Evolutionary conservation across 1,284 basidiomycete genomes (phyloP).

Genomic region (Xanthoconium separans): DNA sequence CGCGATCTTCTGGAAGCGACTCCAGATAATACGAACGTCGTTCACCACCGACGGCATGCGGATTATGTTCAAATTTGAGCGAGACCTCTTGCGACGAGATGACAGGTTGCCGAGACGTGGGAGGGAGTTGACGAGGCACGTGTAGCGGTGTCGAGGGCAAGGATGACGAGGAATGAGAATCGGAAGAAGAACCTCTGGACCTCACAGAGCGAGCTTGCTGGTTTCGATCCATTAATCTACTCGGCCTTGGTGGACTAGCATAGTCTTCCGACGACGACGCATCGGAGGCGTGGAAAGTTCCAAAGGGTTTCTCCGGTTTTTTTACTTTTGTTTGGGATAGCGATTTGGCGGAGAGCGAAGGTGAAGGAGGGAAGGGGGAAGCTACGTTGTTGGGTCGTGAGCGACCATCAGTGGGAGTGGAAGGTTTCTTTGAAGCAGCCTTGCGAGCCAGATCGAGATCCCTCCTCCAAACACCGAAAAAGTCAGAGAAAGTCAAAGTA

Average conservation of each 20-base stretch:
- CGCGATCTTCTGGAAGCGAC: conserved; percentile 51
- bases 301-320: conserved; percentile 1
- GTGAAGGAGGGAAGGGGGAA: conserved; percentile 51
- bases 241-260: conserved; percentile 1
- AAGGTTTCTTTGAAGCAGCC: conserved; percentile 13
- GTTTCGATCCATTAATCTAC: conserved; percentile 4
- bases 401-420: background rate
- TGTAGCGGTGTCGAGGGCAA: conserved; percentile 20
- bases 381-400: conserved; percentile 40
- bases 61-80: conserved; percentile 53
- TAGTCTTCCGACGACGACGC: conserved; percentile 27
- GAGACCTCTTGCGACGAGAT: conserved; percentile 39
- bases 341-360: conserved; percentile 26
- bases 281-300: conserved; percentile 16
- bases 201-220: conserved; percentile 5
- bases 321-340: conserved; percentile 29
- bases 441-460: conserved; percentile 62
- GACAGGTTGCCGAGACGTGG: conserved; percentile 19
- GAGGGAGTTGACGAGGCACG: conserved; percentile 26
- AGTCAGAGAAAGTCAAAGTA: conserved; percentile 61
- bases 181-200: conserved; percentile 35
- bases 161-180: conserved; percentile 31
- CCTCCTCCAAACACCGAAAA: conserved; percentile 73
- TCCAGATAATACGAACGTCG: conserved; percentile 36
- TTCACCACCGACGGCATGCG: conserved; percentile 27